These are phyloP conservation scores for Blastocladiella britannica DNA, from an alignment of 192 early-diverging fungal genomes.

Conservation along the genomic window DNA sequence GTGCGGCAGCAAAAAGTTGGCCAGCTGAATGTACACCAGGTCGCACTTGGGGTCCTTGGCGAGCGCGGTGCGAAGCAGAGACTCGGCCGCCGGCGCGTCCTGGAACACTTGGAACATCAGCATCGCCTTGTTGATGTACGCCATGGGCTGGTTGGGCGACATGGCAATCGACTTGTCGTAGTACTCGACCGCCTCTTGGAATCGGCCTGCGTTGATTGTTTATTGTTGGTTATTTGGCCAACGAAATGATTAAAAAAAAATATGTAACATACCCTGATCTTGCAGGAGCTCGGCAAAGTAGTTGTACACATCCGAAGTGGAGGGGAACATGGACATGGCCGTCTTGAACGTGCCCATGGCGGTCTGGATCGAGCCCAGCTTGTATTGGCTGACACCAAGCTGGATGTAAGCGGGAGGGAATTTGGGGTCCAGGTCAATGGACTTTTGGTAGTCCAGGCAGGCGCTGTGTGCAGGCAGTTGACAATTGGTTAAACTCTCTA, in stretches of 20 bases:
- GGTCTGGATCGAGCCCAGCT: conserved; percentile 49
- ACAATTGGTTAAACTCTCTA: too few species aligned
- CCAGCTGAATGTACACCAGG: conserved; percentile 71
- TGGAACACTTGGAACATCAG: conserved; percentile 54
- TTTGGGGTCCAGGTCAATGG: conserved; percentile 49
- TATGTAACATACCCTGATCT: too few species aligned
- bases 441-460: conserved; percentile 68
- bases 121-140: conserved; percentile 93
- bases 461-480: too few species aligned
- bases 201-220: too few species aligned
- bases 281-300: conserved; percentile 89
- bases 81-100: conserved; percentile 52
- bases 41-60: conserved; percentile 91
- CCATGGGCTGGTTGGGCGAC: conserved; percentile 62
- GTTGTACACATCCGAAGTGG: conserved; percentile 78
- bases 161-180: conserved; percentile 79
- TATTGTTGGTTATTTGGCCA: too few species aligned
- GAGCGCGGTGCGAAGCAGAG: conserved; percentile 53
- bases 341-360: conserved; percentile 62
- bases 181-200: conserved; percentile 55
- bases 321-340: conserved; percentile 52
- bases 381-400: conserved; percentile 81
- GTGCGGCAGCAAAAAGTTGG: conserved; percentile 29
- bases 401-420: conserved; percentile 89
- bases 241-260: too few species aligned